A percentile compares a stretch with the other conserved stretches of the same genome.
Conservation (phyloP, 768 basidiomycete species). For the Hemileccinum rubropunctum region DNA sequence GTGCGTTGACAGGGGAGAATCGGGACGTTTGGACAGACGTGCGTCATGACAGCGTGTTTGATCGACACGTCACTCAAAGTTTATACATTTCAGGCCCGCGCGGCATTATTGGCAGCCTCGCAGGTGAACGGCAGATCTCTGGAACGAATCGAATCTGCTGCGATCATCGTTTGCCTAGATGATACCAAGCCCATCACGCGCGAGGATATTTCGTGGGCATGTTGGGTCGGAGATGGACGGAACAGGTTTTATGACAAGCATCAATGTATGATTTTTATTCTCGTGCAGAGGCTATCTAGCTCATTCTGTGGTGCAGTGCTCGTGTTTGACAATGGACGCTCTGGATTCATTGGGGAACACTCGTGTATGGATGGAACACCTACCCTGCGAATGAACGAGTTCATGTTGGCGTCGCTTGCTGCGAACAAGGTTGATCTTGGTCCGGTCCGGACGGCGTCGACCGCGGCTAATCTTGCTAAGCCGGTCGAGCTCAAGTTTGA, state of each 20-base stretch:
- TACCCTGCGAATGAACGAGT: conserved; percentile 94
- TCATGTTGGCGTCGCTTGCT: conserved; percentile 74
- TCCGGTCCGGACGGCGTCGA: conserved; percentile 37
- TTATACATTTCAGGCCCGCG: conserved; percentile 43
- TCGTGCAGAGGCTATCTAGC: neutral
- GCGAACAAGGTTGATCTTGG: conserved; percentile 76
- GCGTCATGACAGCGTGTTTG: conserved; percentile 41
- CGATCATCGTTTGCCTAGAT: conserved; percentile 85
- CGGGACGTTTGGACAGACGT: conserved; percentile 89
- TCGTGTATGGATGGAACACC: conserved; percentile 94
- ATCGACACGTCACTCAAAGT: neutral
- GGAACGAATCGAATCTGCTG: conserved; percentile 83
- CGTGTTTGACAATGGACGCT: conserved; percentile 92
- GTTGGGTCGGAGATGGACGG: conserved; percentile 87
- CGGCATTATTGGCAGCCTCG: conserved; percentile 61
- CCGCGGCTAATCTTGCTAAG: conserved; percentile 41
- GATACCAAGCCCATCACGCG: conserved; percentile 77
- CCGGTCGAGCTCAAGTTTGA: conserved; percentile 73
- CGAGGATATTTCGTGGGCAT: conserved; percentile 76
- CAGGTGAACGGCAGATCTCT: conserved; percentile 64
- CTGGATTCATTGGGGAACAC: conserved; percentile 88
- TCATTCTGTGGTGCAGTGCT: conserved; percentile 53
- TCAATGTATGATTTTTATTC: conserved; percentile 55
- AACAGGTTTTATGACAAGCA: conserved; percentile 98
- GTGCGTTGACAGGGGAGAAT: conserved; percentile 86